Conservation (phyloP, 805 yeast genomes). For the Yarrowia alimentaria region DNA sequence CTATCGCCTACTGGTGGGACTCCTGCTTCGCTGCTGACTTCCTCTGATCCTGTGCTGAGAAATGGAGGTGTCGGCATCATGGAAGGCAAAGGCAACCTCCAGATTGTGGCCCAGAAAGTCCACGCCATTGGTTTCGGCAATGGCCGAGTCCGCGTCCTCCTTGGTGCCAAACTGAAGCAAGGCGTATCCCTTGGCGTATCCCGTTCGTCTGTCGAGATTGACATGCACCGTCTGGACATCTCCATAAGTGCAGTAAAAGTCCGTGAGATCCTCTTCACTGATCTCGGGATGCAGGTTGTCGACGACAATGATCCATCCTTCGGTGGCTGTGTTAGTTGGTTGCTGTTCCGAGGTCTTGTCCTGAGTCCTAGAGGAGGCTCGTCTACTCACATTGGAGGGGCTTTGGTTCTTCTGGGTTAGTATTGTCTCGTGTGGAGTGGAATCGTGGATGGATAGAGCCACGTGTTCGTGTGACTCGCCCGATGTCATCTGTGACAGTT, state of each 20-base stretch:
- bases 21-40: constrained; percentile 15
- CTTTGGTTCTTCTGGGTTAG: constrained; percentile 16
- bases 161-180: constrained; percentile 41
- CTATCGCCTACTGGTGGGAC: constrained; percentile 5
- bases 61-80: constrained; percentile 24
- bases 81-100: constrained; percentile 45
- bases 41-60: constrained; percentile 16
- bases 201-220: constrained; percentile 47
- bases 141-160: constrained; percentile 42
- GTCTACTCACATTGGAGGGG: constrained; percentile 15
- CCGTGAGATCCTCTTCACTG: constrained; percentile 46
- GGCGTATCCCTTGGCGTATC: constrained; percentile 47
- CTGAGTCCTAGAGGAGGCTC: neutral
- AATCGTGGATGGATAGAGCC: no score
- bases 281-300: constrained; percentile 48
- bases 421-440: neutral
- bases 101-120: constrained; percentile 41
- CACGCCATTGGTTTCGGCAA: constrained; percentile 37
- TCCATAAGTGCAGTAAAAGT: constrained; percentile 46
- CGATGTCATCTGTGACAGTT: neutral
- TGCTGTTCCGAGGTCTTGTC: neutral
- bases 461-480: neutral
- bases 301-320: constrained; percentile 47
- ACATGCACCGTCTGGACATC: constrained; percentile 43
- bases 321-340: constrained; percentile 39